Conservation (phyloP, 805 yeast species). For the Zygosaccharomyces siamensis region DNA sequence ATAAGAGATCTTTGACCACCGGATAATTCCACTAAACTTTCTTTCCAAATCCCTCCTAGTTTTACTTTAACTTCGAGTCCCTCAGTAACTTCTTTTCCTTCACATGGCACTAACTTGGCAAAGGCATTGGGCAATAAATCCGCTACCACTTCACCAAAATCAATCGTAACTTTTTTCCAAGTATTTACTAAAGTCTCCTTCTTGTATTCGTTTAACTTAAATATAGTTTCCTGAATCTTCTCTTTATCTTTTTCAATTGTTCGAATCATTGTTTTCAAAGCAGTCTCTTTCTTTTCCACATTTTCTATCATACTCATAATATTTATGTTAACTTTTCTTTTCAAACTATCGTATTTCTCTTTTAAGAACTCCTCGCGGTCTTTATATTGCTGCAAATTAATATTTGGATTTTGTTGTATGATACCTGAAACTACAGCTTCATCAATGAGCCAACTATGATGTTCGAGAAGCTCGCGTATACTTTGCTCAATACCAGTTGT, state of each 20-base stretch:
- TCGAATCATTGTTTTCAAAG: slow-evolving; percentile 71
- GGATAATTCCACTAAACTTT: slow-evolving; percentile 85
- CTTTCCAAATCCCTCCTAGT: slow-evolving; percentile 92
- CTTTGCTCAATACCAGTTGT: slow-evolving; percentile 37
- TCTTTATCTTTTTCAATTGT: slow-evolving; percentile 85
- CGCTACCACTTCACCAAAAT: slow-evolving; percentile 85
- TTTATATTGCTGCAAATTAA: slow-evolving; percentile 59
- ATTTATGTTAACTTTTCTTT: slow-evolving; percentile 74
- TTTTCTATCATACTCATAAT: slow-evolving; percentile 89
- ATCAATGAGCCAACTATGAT: slow-evolving; percentile 72
- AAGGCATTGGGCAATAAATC: slow-evolving; percentile 85
- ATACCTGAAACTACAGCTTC: slow-evolving; percentile 50
- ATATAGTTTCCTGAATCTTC: slow-evolving; percentile 84
- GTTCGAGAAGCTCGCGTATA: slow-evolving; percentile 45
- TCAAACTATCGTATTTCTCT: slow-evolving; percentile 62
- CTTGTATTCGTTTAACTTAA: slow-evolving; percentile 78
- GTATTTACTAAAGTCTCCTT: slow-evolving; percentile 76
- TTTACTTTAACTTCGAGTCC: slow-evolving; percentile 90
- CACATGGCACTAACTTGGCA: slow-evolving; percentile 81
- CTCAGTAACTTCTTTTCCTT: slow-evolving; percentile 75
- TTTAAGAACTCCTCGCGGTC: slow-evolving; percentile 51
- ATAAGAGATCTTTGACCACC: slow-evolving; percentile 97
- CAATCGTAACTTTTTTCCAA: slow-evolving; percentile 79
- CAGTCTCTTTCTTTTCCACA: slow-evolving; percentile 79
- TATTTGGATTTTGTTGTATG: slow-evolving; percentile 56